Evolutionary conservation across 352 stramenopile genomes (phyloP).

Genomic region (Phytophthora lateralis): DNA sequence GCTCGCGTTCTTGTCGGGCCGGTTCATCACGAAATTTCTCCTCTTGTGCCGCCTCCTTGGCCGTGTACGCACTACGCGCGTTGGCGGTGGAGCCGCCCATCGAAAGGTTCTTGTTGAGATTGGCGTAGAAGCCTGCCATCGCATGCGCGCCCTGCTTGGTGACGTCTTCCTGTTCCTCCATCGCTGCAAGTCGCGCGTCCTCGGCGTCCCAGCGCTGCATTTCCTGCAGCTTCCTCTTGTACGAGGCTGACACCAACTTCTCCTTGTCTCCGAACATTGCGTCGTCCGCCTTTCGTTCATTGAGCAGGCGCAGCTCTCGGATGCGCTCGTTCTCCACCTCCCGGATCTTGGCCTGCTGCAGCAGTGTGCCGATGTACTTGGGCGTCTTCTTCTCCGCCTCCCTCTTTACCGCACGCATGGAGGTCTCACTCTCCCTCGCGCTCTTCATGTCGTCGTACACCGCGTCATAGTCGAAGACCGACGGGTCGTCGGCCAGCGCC

Average conservation of each 20-base stretch:
- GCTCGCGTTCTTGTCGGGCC: slow-evolving; percentile 4
- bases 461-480: slow-evolving; percentile 91
- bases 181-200: slow-evolving; percentile 62
- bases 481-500: slow-evolving; percentile 76
- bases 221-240: slow-evolving; percentile 93
- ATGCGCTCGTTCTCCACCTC: slow-evolving; percentile 91
- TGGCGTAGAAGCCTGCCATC: slow-evolving; percentile 91
- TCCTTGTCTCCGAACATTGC: slow-evolving; percentile 86
- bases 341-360: slow-evolving; percentile 90
- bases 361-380: slow-evolving; percentile 91
- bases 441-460: slow-evolving; percentile 90
- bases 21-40: slow-evolving; percentile 10
- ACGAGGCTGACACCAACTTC: slow-evolving; percentile 91
- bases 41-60: slow-evolving; percentile 27
- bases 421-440: slow-evolving; percentile 39
- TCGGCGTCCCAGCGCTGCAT: slow-evolving; percentile 89
- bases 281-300: slow-evolving; percentile 87
- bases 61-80: slow-evolving; percentile 85
- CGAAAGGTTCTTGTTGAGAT: slow-evolving; percentile 92
- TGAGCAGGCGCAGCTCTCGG: slow-evolving; percentile 82
- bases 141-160: slow-evolving; percentile 71
- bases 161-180: slow-evolving; percentile 78
- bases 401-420: slow-evolving; percentile 48
- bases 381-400: slow-evolving; percentile 73
- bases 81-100: slow-evolving; percentile 84